Base-by-base conservation (phyloP, 306 rosid species). In the Delonix regia region DNA sequence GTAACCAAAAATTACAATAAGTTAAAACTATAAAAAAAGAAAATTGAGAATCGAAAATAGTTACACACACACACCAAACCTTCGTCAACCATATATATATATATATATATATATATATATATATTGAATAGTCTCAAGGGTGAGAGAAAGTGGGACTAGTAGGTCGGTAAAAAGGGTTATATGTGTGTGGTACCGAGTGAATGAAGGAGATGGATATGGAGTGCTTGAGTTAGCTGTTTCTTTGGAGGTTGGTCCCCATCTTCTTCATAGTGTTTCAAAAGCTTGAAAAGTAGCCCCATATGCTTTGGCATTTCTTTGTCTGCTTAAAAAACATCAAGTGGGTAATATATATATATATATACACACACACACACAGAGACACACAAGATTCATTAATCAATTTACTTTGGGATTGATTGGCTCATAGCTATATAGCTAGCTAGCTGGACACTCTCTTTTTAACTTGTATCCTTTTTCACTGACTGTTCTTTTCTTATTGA, bases 171-270 rank as follows among this genome's bases (percentile, higher is more conserved):
- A 66, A 66, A 41, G 71, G 71, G 18, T 57, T 3, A 56, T 22
- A 13, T 7, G 41, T 15, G 67, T 15, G 67, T 30, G 13, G 19
- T 2, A 27, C 7, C 2, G 3, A 9, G 44, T 74, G 33, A 57
- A 16, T 42, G 62, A 18, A 28, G 51, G 61, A 10, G 47, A 41
- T 36, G 15, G 38, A 2, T 2, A 6, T 34, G 6, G 36, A 39
- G 66, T 73, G 19, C 56, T 13, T 16, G 10, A 27, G 12, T 57
- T 57, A 47, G 53, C 21, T n/a, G 1, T 61, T 0, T 61, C 22
- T 59, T 27, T 61, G 5, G 15, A 61, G 79, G 9, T 18, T 42
- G 78, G 78, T 59, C 78, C 57, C 78, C 56, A 24, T 42, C 78
- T 18, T 51, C 3, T 57, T 57, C 10, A 24, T 11, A 22, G 5